Evolutionary conservation across 2,329 filamentous ascomycete species (phyloP).

Genomic region (Xylariales sp.): DNA sequence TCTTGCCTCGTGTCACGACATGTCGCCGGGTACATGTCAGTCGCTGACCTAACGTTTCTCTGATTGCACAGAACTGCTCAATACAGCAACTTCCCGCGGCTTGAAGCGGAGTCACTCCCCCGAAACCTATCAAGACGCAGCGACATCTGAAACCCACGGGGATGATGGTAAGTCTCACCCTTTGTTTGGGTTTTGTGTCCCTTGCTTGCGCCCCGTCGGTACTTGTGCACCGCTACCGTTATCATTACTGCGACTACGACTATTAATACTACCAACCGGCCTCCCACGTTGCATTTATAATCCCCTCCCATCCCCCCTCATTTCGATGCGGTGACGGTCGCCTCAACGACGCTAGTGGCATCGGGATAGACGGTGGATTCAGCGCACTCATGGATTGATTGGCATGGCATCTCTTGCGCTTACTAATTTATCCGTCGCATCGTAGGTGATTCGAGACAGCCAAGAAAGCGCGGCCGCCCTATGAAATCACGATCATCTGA

Average conservation of each 20-base stretch:
- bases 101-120: constrained; percentile 85
- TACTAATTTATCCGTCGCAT: constrained; percentile 47
- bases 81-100: constrained; percentile 69
- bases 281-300: constrained; percentile 3
- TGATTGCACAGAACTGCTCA: constrained; percentile 60
- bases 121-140: constrained; percentile 69
- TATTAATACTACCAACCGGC: neutral
- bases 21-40: constrained; percentile 39
- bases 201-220: constrained; percentile 36
- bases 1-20: constrained; percentile 38
- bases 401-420: constrained; percentile 16
- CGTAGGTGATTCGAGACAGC: constrained; percentile 60
- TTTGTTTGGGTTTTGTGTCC: constrained; percentile 47
- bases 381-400: constrained; percentile 6
- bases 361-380: neutral
- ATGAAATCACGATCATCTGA: constrained; percentile 69
- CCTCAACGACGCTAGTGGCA: constrained; percentile 7
- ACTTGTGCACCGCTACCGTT: constrained; percentile 5
- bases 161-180: constrained; percentile 77
- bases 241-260: too few relatives aligned
- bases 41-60: constrained; percentile 41
- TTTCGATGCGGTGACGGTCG: neutral
- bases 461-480: constrained; percentile 70
- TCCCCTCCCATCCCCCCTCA: neutral
- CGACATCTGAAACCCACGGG: constrained; percentile 67